A percentile compares a stretch with the other conserved stretches of the same genome.
Evolutionary conservation across 176 grass and related monocot genomes (phyloP).

Genomic region (Aegilops longissima): DNA sequence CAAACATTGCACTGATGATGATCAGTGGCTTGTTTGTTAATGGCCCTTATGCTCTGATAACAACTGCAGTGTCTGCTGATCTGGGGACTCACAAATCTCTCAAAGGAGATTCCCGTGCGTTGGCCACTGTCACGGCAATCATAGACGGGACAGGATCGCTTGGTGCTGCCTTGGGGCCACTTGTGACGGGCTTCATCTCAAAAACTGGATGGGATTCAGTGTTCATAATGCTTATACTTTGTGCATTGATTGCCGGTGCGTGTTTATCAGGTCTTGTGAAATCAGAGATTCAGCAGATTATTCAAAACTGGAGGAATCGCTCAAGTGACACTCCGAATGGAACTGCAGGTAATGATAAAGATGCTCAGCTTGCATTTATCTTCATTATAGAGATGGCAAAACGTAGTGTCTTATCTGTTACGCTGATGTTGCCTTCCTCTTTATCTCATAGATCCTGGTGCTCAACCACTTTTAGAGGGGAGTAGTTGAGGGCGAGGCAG

Average conservation of each 20-base stretch:
- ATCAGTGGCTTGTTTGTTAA: conserved; percentile 70
- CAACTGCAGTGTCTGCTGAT: conserved; percentile 73
- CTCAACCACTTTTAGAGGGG: conserved; percentile 44
- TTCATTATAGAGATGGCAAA: not conserved
- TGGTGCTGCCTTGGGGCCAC: conserved; percentile 65
- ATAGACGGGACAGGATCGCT: conserved; percentile 76
- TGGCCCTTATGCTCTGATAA: conserved; percentile 74
- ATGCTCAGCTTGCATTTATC: not conserved
- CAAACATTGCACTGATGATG: conserved; percentile 61
- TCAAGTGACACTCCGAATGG: conserved; percentile 18
- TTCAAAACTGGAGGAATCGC: conserved; percentile 30
- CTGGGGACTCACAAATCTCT: conserved; percentile 71
- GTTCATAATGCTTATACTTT: conserved; percentile 64
- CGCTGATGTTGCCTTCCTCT: conserved; percentile 2
- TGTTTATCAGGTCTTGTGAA: conserved; percentile 48
- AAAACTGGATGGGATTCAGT: conserved; percentile 50
- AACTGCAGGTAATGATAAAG: conserved; percentile 40
- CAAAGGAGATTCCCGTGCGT: conserved; percentile 58
- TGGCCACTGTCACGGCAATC: conserved; percentile 65
- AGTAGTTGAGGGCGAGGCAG: conserved; percentile 19
- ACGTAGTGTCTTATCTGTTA: not conserved
- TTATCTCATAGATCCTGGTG: conserved; percentile 33
- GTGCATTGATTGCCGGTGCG: conserved; percentile 37
- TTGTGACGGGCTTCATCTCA: conserved; percentile 64
- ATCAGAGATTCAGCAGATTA: conserved; percentile 49